Evolutionary conservation across 2,329 filamentous ascomycete species (phyloP).

Genomic region (Rachicladosporium sp.): DNA sequence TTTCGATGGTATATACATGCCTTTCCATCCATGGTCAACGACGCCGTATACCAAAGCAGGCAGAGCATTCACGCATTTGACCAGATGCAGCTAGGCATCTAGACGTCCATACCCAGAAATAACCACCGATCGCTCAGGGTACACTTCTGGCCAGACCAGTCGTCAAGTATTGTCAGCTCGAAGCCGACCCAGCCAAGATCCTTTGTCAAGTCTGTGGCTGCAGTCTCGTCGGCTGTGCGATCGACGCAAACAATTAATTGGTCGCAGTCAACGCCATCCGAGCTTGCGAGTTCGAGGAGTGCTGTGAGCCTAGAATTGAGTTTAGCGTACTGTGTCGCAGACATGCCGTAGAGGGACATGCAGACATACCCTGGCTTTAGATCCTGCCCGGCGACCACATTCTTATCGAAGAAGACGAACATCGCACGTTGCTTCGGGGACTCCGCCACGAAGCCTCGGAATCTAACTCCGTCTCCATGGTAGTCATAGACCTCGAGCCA

Average conservation of each 20-base stretch:
- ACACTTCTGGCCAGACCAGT: constrained; percentile 53
- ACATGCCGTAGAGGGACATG: too few relatives aligned
- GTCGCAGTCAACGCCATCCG: constrained; percentile 57
- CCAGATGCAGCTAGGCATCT: too few relatives aligned
- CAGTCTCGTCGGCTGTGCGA: constrained; percentile 50
- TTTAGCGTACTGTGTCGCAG: constrained; percentile 17
- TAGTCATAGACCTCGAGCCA: constrained; percentile 82
- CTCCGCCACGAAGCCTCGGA: constrained; percentile 72
- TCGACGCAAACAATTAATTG: constrained; percentile 74
- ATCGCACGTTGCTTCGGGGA: constrained; percentile 53
- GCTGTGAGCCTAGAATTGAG: constrained; percentile 57
- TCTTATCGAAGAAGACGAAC: constrained; percentile 78
- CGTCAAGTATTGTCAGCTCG: constrained; percentile 65
- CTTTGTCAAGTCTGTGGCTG: constrained; percentile 57
- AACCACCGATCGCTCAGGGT: constrained; percentile 65
- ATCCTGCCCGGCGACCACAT: constrained; percentile 54
- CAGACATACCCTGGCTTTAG: constrained; percentile 53
- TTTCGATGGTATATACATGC: too few relatives aligned
- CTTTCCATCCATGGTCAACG: too few relatives aligned
- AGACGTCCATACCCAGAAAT: constrained; percentile 81
- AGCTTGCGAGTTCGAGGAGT: constrained; percentile 74
- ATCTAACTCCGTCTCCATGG: constrained; percentile 66
- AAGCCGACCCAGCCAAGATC: constrained; percentile 92
- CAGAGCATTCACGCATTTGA: too few relatives aligned
- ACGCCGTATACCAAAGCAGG: too few relatives aligned